These are phyloP conservation scores for Apostasia shenzhenica DNA, from an alignment of 106 monocot genomes.

Conservation along the genomic window DNA sequence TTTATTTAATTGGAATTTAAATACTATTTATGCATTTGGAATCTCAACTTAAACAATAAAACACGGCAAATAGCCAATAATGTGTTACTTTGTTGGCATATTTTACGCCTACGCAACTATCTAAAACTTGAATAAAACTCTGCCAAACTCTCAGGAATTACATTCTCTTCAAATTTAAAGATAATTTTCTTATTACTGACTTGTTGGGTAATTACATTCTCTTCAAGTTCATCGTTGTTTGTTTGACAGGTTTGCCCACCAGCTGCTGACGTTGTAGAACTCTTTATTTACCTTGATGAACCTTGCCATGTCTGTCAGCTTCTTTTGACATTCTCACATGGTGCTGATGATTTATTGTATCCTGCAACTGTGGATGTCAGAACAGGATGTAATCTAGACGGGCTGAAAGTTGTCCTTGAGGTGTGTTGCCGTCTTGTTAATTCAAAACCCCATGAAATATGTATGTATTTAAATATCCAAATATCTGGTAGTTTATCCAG, in stretches of 20 bases:
- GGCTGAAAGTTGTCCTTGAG: constrained; percentile 88
- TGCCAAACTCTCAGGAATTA: too few relatives aligned
- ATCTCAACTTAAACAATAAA: too few relatives aligned
- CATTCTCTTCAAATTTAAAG: too few relatives aligned
- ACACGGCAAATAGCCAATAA: too few relatives aligned
- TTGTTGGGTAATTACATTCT: too few relatives aligned
- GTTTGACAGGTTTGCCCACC: constrained; percentile 75
- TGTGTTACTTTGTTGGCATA: too few relatives aligned
- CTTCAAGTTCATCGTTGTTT: neutral
- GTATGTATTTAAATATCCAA: neutral
- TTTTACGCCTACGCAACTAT: too few relatives aligned
- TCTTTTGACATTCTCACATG: constrained; percentile 91
- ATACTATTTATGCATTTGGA: too few relatives aligned
- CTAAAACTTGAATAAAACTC: too few relatives aligned
- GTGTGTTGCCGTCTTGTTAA: constrained; percentile 19
- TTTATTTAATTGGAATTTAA: too few relatives aligned
- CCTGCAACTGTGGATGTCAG: constrained; percentile 85
- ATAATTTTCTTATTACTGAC: too few relatives aligned
- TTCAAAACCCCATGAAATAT: too few relatives aligned
- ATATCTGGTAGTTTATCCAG: neutral
- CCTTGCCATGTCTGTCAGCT: constrained; percentile 95
- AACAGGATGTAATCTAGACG: constrained; percentile 73
- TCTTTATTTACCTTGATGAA: constrained; percentile 92
- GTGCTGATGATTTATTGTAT: constrained; percentile 76
- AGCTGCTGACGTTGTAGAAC: constrained; percentile 85